Evolutionary conservation across 2,329 filamentous ascomycete genomes (phyloP).

Genomic region (Colletotrichum aenigma): DNA sequence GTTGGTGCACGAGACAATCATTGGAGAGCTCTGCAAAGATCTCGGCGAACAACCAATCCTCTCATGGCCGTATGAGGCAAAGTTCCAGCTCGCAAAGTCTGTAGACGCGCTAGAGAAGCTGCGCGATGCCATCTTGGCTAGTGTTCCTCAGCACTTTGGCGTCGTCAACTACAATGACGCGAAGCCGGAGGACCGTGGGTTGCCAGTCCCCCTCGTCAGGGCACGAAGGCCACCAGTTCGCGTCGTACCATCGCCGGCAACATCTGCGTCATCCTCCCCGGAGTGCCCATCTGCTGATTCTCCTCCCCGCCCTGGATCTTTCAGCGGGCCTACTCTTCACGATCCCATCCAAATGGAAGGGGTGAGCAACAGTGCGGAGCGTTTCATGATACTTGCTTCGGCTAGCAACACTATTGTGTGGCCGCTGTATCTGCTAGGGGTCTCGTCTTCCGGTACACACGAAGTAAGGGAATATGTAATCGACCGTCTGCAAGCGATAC

Average conservation of each 20-base stretch:
- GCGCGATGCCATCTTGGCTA: constrained; percentile 47
- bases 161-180: constrained; percentile 46
- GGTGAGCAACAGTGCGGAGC: constrained; percentile 41
- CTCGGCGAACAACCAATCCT: constrained; percentile 20
- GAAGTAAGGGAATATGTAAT: constrained; percentile 48
- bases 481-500: constrained; percentile 47
- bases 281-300: constrained; percentile 17
- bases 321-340: constrained; percentile 37
- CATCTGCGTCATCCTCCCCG: constrained; percentile 29
- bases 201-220: constrained; percentile 31
- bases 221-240: constrained; percentile 31
- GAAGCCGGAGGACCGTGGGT: constrained; percentile 24
- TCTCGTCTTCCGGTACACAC: constrained; percentile 47
- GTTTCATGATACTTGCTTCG: constrained; percentile 53
- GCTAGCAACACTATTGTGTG: constrained; percentile 54
- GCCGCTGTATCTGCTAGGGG: constrained; percentile 54
- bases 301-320: background rate
- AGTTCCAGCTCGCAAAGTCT: constrained; percentile 38
- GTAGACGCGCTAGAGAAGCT: constrained; percentile 42
- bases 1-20: constrained; percentile 51
- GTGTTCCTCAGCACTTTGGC: constrained; percentile 54
- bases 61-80: constrained; percentile 31
- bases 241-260: constrained; percentile 31
- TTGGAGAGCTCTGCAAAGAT: constrained; percentile 44
- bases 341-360: constrained; percentile 41